A percentile compares a stretch with the other conserved stretches of the same genome.
phyloP scores from a whole-genome alignment of 176 grass and related monocot species.

The Carex scoparia region DNA sequence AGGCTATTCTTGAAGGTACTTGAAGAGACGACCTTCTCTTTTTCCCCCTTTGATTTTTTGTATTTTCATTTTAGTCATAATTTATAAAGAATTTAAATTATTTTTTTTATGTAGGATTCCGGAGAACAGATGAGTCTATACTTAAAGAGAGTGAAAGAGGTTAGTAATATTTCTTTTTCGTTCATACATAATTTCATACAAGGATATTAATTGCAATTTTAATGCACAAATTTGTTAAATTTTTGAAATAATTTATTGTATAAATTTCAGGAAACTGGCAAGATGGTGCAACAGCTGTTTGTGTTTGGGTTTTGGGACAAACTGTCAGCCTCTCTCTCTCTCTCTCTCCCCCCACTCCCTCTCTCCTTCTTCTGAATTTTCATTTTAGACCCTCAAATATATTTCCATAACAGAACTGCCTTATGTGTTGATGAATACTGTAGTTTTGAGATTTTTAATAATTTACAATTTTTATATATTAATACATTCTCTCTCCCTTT shows the following conservation, averaged over 20 bases:
- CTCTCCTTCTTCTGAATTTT: background rate
- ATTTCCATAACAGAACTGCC: background rate
- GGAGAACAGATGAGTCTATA: slow-evolving; percentile 61
- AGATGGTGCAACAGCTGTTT: slow-evolving; percentile 92
- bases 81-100: background rate
- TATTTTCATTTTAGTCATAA: background rate
- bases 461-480: background rate
- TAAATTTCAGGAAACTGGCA: slow-evolving; percentile 72
- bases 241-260: background rate
- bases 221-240: background rate
- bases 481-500: background rate
- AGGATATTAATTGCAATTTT: background rate
- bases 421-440: background rate
- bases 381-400: background rate
- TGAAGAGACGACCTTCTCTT: slow-evolving; percentile 10
- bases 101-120: slow-evolving; percentile 50
- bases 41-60: background rate
- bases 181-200: background rate
- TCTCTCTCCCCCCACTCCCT: background rate
- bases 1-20: slow-evolving; percentile 81
- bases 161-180: slow-evolving; percentile 4
- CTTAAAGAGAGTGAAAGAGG: slow-evolving; percentile 86
- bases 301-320: slow-evolving; percentile 83
- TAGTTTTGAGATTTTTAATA: background rate
- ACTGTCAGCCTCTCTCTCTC: slow-evolving; percentile 35